Base-by-base conservation (phyloP, 352 stramenopile genomes). In the Blastocystis sp. region DNA sequence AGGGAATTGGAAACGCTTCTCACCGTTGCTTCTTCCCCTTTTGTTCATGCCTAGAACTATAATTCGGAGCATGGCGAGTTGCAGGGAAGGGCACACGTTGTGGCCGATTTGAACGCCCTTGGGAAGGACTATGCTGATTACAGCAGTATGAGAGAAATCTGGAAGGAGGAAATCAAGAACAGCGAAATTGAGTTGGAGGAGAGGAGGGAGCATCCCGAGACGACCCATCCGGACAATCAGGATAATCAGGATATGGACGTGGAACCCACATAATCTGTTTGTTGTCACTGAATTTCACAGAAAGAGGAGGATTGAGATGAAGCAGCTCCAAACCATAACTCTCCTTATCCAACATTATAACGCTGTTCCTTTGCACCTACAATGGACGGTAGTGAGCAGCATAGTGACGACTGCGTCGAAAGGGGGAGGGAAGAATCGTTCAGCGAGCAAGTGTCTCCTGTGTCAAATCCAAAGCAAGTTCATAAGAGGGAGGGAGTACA, bases 91-190 rank as follows among this genome's bases (percentile, higher is more conserved):
- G 74, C 74, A 21, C 74, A 84, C 45, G 74, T 84, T 10, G 34
- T 84, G 19, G n/a, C 65, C 65, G 56, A 84, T 43, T 43, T 84
- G 34, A 67, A 61, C 11, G 74, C 10, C 21, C 7, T 84, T 2
- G 53, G 66, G 5, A 52, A 53, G 11, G 52, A 67, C 9, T 84
- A 41, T 56, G 74, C n/a, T n/a, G 74, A 84, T 48, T 84, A 67
- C 41, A 69, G 53, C 38, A 84, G 74, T 28, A 69, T 84, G 56
- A 14, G 74, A 52, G 74, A 84, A 56, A 84, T 45, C 17, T 84
- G 74, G 74, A 84, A 84, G 48, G 56, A 84, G 74, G 74, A 84
- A 34, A 84, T 84, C 38, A 64, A 84, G 48, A 64, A 62, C 23
- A 84, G 74, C 4, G 52, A 67, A 28, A 41, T 84, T 17, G 74